A percentile compares a stretch with the other conserved stretches of the same genome.
Conservation (phyloP, 1,284 basidiomycete genomes). For the Heterobasidion occidentale region DNA sequence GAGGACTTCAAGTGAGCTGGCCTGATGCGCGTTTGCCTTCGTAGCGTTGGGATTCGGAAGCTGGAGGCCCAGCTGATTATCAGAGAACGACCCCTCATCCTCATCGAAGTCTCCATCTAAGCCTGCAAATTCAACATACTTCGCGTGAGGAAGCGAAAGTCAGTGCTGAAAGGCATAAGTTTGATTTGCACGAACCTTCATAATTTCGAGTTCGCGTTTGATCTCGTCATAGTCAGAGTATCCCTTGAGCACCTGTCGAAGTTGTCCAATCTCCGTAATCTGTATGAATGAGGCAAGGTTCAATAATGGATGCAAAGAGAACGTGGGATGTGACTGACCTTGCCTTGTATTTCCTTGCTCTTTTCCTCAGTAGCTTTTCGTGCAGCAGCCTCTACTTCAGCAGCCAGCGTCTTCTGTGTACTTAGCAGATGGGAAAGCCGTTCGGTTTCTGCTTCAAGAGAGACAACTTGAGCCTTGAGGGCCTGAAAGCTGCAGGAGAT, state of each 20-base stretch:
- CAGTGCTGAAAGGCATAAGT: not conserved
- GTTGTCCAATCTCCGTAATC: constrained; percentile 56
- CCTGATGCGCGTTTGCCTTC: constrained; percentile 68
- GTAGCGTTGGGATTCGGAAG: constrained; percentile 85
- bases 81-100: constrained; percentile 20
- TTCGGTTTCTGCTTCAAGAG: constrained; percentile 69
- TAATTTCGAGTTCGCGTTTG: constrained; percentile 92
- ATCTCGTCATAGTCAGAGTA: constrained; percentile 90
- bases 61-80: constrained; percentile 41
- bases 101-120: constrained; percentile 65
- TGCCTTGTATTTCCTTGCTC: constrained; percentile 50
- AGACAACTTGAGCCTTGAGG: constrained; percentile 65
- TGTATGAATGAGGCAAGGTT: constrained; percentile 14
- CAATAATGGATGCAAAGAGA: not conserved
- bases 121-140: constrained; percentile 93
- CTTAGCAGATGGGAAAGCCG: constrained; percentile 66
- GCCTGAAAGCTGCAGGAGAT: constrained; percentile 47
- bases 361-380: constrained; percentile 57
- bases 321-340: constrained; percentile 29
- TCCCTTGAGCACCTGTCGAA: constrained; percentile 63
- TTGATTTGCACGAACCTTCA: constrained; percentile 63
- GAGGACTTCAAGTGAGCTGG: constrained; percentile 82
- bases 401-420: constrained; percentile 51
- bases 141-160: not conserved
- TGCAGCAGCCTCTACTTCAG: constrained; percentile 39